phyloP scores from a whole-genome alignment of 768 basidiomycete genomes.

The Macrocybe gigantea region DNA sequence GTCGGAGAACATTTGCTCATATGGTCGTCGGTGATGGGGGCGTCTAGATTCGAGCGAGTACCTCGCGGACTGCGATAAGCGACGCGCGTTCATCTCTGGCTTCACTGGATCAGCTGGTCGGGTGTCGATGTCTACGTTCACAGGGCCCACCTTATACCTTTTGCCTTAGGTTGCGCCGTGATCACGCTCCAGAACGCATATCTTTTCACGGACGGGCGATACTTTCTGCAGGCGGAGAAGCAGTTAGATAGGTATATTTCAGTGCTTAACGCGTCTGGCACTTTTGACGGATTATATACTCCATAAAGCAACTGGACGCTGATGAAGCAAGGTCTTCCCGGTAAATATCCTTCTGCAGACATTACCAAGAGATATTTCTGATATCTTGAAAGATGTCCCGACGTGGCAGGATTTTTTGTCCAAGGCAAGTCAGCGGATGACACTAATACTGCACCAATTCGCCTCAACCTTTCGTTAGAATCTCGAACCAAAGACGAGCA shows the following conservation, averaged over 20 bases:
- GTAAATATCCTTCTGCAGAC: slow-evolving; percentile 25
- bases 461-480: slow-evolving; percentile 32
- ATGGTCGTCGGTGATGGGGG: background rate
- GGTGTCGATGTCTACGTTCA: slow-evolving; percentile 5
- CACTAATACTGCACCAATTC: background rate
- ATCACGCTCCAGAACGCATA: slow-evolving; percentile 66
- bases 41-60: slow-evolving; percentile 82
- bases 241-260: slow-evolving; percentile 73
- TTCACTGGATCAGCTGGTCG: slow-evolving; percentile 92
- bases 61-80: slow-evolving; percentile 74
- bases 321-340: slow-evolving; percentile 88
- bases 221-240: slow-evolving; percentile 88
- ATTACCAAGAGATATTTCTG: background rate
- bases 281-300: background rate
- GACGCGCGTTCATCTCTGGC: slow-evolving; percentile 85
- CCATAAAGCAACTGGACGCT: slow-evolving; percentile 76
- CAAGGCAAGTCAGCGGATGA: slow-evolving; percentile 41
- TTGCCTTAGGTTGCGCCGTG: slow-evolving; percentile 60
- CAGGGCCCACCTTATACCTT: too few relatives aligned
- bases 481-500: slow-evolving; percentile 51
- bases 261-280: background rate
- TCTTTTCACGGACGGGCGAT: slow-evolving; percentile 94
- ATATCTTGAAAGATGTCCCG: slow-evolving; percentile 57
- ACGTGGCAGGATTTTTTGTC: slow-evolving; percentile 85
- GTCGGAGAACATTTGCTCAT: background rate